These are phyloP conservation scores for Nidularia pulvinata DNA, from an alignment of 768 basidiomycete genomes.

Conservation along the genomic window DNA sequence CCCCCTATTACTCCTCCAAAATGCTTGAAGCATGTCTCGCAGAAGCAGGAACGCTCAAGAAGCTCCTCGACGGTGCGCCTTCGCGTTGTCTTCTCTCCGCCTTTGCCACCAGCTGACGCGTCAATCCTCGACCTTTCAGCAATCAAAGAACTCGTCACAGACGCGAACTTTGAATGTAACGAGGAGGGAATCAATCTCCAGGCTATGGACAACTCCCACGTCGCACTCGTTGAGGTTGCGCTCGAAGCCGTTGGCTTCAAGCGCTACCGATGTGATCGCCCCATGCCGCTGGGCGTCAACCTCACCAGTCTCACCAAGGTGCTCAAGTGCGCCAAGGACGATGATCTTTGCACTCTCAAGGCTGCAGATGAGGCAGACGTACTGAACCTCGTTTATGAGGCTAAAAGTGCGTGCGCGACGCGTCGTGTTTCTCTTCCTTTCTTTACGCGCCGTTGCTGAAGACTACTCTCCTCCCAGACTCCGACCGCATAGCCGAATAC, in stretches of 20 bases:
- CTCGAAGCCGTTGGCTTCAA: conserved; percentile 81
- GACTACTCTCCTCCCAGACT: conserved; percentile 43
- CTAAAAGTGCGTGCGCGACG: conserved; percentile 61
- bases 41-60: conserved; percentile 89
- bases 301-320: conserved; percentile 91
- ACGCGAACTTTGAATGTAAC: conserved; percentile 97
- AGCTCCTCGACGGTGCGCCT: conserved; percentile 84
- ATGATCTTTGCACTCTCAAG: conserved; percentile 89
- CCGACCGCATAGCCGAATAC: conserved; percentile 95
- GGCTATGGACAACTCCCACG: conserved; percentile 99
- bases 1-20: background rate
- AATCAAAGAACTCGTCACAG: conserved; percentile 96
- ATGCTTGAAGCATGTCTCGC: conserved; percentile 94
- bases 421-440: background rate
- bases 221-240: conserved; percentile 91
- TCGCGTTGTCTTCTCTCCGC: background rate
- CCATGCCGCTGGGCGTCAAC: conserved; percentile 91
- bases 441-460: background rate
- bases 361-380: conserved; percentile 91
- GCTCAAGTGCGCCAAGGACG: conserved; percentile 95
- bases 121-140: conserved; percentile 55
- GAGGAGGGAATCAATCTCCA: conserved; percentile 95
- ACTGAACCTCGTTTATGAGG: conserved; percentile 88
- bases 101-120: conserved; percentile 2
- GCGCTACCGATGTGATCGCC: conserved; percentile 91